These are phyloP conservation scores for Aureobasidium sp. DNA, from an alignment of 2,329 filamentous ascomycete species.

Conservation along the genomic window DNA sequence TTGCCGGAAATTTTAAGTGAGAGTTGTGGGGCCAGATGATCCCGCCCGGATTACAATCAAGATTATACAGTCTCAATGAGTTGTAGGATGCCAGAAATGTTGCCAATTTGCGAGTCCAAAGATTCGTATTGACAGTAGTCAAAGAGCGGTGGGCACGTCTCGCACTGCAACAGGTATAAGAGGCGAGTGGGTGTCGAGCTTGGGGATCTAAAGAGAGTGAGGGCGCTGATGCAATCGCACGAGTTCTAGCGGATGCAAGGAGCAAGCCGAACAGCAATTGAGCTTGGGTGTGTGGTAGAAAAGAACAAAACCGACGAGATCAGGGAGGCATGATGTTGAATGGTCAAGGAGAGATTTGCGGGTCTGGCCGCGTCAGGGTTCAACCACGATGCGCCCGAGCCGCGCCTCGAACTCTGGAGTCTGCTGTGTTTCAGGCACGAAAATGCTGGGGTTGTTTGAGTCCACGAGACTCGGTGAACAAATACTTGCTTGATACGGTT, in stretches of 20 bases:
- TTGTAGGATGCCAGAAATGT: background rate
- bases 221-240: background rate
- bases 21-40: no score
- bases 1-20: background rate
- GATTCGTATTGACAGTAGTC: background rate
- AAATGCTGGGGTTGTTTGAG: background rate
- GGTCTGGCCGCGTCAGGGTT: conserved; percentile 14
- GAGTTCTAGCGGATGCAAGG: no score
- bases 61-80: background rate
- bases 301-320: background rate
- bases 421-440: background rate
- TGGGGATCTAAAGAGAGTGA: background rate
- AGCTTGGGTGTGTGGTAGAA: background rate
- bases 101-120: background rate
- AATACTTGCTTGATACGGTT: no score
- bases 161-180: background rate
- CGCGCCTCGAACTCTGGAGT: background rate
- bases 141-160: background rate
- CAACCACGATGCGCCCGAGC: conserved; percentile 9
- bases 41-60: background rate
- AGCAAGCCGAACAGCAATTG: background rate
- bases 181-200: background rate
- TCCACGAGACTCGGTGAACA: no score
- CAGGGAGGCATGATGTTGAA: conserved; percentile 7
- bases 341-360: conserved; percentile 5